Base-by-base conservation (phyloP, 371 early-diverging fungal species). In the Chytridiales sp. region DNA sequence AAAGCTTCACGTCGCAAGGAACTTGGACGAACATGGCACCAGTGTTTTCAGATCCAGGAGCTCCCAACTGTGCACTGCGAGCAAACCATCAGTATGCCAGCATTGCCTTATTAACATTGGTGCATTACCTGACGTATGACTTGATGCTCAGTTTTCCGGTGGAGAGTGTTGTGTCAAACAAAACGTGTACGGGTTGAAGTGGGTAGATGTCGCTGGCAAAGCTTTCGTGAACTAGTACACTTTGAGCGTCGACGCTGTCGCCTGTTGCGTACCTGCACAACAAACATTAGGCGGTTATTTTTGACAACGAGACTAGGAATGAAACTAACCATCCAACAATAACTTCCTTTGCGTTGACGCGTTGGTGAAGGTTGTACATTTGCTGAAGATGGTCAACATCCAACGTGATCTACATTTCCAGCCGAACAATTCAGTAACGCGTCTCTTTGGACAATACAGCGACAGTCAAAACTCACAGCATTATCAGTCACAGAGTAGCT, bases 321-420 rank as follows among this genome's bases (percentile, higher is more conserved):
- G n/a, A 8, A 1, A 13, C 21, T 1, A n/a, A 70, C 97, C 97
- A 96, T 56, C 97, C 97, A 44, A 96, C 85, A 64, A 95, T 85
- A 48, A 83, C 77, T 72, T 95, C 94, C 62, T 88, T 87, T n/a
- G 92, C 81, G 66, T 92, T 92, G 26, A 91, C 93, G 59, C 87
- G 83, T 71, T 86, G 87, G 72, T 94, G 93, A 57, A 94, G 84
- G 54, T 85, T 85, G 66, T 84, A 87, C 91, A 94, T 90, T 51
- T 78, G 83, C 46, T 78, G 78, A 70, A 94, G 90, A 77, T 92
- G 87, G 47, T 94, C 95, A 79, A 88, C 87, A 65, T 96, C 95
- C 41, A 95, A 77, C 47, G 81, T 81, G 61, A 92, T 85, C 77
- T 86, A 64, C 8, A 52, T 47, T n/a, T n/a, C n/a, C n/a, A n/a